These are phyloP conservation scores for Cladorrhinum sp. DNA, from an alignment of 2,329 filamentous ascomycete genomes.

Conservation along the genomic window DNA sequence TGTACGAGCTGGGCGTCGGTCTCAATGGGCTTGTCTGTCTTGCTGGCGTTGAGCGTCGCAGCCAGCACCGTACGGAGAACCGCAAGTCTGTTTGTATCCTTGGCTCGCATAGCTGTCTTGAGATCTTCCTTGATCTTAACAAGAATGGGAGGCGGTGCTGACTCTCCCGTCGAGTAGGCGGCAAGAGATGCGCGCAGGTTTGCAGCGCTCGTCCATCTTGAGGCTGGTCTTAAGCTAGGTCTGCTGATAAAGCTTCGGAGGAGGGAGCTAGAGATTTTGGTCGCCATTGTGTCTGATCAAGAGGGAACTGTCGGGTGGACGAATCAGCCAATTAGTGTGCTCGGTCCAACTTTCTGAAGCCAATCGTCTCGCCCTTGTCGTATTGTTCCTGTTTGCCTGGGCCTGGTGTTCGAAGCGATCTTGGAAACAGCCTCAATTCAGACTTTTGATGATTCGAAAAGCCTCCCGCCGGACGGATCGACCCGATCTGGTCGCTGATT, in stretches of 20 bases:
- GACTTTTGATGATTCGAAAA: neutral
- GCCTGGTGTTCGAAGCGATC: neutral
- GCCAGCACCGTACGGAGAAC: conserved; percentile 68
- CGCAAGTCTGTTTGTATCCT: conserved; percentile 61
- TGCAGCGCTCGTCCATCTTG: conserved; percentile 5
- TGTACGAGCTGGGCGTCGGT: conserved; percentile 68
- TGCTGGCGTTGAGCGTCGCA: conserved; percentile 71
- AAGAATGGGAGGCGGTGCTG: conserved; percentile 45
- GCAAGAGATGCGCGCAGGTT: conserved; percentile 7
- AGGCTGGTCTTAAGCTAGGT: conserved; percentile 12
- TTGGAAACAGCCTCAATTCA: neutral
- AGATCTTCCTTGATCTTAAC: conserved; percentile 58
- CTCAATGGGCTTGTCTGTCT: conserved; percentile 65
- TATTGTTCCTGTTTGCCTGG: neutral
- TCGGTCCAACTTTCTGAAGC: neutral
- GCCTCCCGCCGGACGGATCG: neutral
- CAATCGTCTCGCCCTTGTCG: neutral
- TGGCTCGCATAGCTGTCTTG: conserved; percentile 64
- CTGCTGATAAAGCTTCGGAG: conserved; percentile 16
- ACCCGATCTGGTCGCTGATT: conserved; percentile 5
- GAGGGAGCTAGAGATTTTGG: conserved; percentile 14
- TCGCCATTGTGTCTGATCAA: conserved; percentile 18
- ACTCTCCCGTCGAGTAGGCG: conserved; percentile 34
- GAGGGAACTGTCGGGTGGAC: neutral
- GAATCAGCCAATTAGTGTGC: neutral